These are phyloP conservation scores for Aspergillus nidulans DNA, from an alignment of 495 filamentous ascomycete genomes.

Conservation along the genomic window DNA sequence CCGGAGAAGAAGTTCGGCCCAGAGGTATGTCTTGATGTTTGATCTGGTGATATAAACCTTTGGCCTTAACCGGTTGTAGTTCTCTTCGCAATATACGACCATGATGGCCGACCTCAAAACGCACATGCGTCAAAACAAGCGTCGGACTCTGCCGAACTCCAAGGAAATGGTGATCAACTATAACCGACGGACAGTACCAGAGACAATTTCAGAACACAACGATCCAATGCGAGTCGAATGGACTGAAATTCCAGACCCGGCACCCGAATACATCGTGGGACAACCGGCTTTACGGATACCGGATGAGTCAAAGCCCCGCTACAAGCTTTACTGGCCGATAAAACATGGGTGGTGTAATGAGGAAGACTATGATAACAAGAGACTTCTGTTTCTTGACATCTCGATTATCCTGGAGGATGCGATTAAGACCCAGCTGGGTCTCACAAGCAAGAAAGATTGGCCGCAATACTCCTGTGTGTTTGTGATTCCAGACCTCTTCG, in stretches of 20 bases:
- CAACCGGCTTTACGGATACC: slow-evolving; percentile 78
- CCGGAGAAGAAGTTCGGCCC: slow-evolving; percentile 81
- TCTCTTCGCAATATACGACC: slow-evolving; percentile 68
- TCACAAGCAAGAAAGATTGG: slow-evolving; percentile 76
- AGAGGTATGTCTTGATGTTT: slow-evolving; percentile 53
- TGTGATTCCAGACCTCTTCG: slow-evolving; percentile 93
- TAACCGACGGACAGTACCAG: slow-evolving; percentile 75
- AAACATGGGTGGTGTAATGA: slow-evolving; percentile 86
- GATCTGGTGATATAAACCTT: not conserved
- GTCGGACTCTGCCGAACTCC: slow-evolving; percentile 87
- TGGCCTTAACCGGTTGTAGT: slow-evolving; percentile 42
- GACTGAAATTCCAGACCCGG: slow-evolving; percentile 74
- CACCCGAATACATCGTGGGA: slow-evolving; percentile 73
- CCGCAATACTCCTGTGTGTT: slow-evolving; percentile 89
- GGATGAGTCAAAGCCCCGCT: slow-evolving; percentile 82
- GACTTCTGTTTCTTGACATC: slow-evolving; percentile 77
- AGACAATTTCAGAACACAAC: slow-evolving; percentile 88
- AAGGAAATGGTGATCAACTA: slow-evolving; percentile 92
- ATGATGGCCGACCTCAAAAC: slow-evolving; percentile 83
- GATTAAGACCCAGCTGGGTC: slow-evolving; percentile 73
- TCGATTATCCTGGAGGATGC: slow-evolving; percentile 81
- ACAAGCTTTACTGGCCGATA: slow-evolving; percentile 89
- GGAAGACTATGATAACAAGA: slow-evolving; percentile 72
- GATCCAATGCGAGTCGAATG: slow-evolving; percentile 89
- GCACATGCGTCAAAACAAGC: slow-evolving; percentile 88